phyloP scores from a whole-genome alignment of 805 yeast genomes.

The Starmerella etchellsii region DNA sequence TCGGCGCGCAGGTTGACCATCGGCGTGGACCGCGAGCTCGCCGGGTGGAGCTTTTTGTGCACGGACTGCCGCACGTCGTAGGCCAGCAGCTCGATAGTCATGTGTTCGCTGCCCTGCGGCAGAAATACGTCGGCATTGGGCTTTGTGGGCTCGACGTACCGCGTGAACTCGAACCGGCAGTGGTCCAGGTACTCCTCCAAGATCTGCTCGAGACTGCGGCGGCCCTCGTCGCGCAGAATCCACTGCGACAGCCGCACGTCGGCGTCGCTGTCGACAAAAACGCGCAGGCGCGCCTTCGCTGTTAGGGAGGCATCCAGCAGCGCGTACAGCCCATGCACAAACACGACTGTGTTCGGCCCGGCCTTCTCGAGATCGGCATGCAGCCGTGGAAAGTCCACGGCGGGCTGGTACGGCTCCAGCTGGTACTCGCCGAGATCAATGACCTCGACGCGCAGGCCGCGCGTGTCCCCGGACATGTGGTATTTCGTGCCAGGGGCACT shows the following conservation, averaged over 20 bases:
- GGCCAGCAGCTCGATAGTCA: slow-evolving; percentile 46
- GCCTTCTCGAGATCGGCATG: slow-evolving; percentile 9
- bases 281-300: slow-evolving; percentile 45
- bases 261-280: slow-evolving; percentile 73
- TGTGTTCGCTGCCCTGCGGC: slow-evolving; percentile 53
- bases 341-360: slow-evolving; percentile 23
- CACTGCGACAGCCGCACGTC: slow-evolving; percentile 75
- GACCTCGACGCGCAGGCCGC: slow-evolving; percentile 6
- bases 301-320: slow-evolving; percentile 49
- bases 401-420: slow-evolving; percentile 20
- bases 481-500: not conserved
- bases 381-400: slow-evolving; percentile 27
- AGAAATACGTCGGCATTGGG: slow-evolving; percentile 61
- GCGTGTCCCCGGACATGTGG: not conserved
- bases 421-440: slow-evolving; percentile 37
- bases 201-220: slow-evolving; percentile 23
- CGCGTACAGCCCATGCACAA: slow-evolving; percentile 73
- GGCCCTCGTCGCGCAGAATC: slow-evolving; percentile 31
- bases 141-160: slow-evolving; percentile 48
- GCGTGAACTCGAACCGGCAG: slow-evolving; percentile 54
- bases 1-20: slow-evolving; percentile 16
- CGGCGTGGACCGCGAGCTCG: slow-evolving; percentile 1
- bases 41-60: not conserved
- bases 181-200: slow-evolving; percentile 38
- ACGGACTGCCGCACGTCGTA: slow-evolving; percentile 37